A percentile compares a stretch with the other conserved stretches of the same genome.
These are phyloP conservation scores for Sphagnum tenellum DNA, from an alignment of 225 moss, liverwort and hornwort genomes.

Conservation along the genomic window DNA sequence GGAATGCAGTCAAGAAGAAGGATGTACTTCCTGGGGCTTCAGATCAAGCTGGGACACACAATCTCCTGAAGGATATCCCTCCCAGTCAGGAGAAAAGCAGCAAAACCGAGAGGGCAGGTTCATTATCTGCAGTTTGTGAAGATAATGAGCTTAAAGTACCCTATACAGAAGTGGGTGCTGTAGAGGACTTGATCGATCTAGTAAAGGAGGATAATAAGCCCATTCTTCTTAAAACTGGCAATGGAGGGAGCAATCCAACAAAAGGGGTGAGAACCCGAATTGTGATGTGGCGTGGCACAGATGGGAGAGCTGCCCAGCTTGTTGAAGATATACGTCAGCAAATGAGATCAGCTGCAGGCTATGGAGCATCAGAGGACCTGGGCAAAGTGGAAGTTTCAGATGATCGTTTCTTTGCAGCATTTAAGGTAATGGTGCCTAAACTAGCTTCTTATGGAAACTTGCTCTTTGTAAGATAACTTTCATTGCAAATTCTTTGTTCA, in stretches of 20 bases:
- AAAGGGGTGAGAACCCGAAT: constrained; percentile 74
- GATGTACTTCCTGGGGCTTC: constrained; percentile 16
- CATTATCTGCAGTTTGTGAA: constrained; percentile 8
- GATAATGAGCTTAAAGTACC: constrained; percentile 17
- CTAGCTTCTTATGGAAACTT: no score
- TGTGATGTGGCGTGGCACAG: constrained; percentile 32
- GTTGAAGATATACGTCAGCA: constrained; percentile 76
- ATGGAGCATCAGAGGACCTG: constrained; percentile 53
- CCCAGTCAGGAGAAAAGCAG: no score
- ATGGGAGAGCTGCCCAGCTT: constrained; percentile 43
- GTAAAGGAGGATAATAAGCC: constrained; percentile 22
- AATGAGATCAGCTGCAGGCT: constrained; percentile 64
- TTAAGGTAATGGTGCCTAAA: constrained; percentile 34
- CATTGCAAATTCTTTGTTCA: no score
- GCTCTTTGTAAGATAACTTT: no score
- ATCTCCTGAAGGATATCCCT: no score
- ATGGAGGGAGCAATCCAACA: constrained; percentile 24
- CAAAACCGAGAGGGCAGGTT: background rate
- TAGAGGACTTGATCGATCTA: constrained; percentile 56
- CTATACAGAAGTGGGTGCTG: constrained; percentile 26
- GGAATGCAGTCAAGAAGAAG: constrained; percentile 34
- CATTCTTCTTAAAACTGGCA: constrained; percentile 8
- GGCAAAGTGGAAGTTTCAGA: constrained; percentile 70
- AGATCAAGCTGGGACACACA: no score
- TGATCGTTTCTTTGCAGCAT: constrained; percentile 82